phyloP scores from a whole-genome alignment of 2,329 filamentous ascomycete genomes.

The Ophiocordyceps robertsii region DNA sequence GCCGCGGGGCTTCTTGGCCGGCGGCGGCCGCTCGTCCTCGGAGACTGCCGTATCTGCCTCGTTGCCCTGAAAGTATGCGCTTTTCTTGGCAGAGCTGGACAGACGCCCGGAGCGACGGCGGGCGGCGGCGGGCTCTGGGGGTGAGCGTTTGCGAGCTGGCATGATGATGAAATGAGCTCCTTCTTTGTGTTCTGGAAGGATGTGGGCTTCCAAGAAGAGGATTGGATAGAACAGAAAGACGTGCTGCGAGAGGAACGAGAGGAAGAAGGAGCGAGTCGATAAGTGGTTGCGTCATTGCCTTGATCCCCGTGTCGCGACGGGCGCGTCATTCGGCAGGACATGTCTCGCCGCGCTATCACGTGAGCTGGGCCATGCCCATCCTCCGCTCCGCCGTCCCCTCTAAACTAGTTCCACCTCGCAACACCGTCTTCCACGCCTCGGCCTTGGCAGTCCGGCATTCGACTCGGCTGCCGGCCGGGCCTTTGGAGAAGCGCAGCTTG shows the following conservation, averaged over 20 bases:
- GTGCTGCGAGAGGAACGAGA: neutral
- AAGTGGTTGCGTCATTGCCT: conserved; percentile 12
- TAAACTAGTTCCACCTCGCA: too few species aligned
- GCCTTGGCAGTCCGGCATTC: too few species aligned
- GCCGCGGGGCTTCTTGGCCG: conserved; percentile 14
- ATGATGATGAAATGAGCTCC: conserved; percentile 15
- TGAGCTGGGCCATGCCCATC: too few species aligned
- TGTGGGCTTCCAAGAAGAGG: neutral
- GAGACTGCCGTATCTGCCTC: neutral
- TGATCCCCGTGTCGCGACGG: conserved; percentile 8
- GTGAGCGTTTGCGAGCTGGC: conserved; percentile 26
- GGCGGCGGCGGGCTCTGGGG: conserved; percentile 12
- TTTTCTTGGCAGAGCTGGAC: conserved; percentile 31
- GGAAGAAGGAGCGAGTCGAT: neutral
- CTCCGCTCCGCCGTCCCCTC: too few species aligned
- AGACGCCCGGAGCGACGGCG: conserved; percentile 35
- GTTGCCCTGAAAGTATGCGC: conserved; percentile 33
- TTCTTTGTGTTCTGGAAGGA: neutral
- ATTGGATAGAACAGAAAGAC: neutral
- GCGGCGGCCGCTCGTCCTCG: conserved; percentile 2
- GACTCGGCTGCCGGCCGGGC: too few species aligned
- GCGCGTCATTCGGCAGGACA: too few species aligned
- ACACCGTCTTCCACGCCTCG: too few species aligned
- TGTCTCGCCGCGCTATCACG: too few species aligned
- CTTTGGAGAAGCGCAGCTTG: too few species aligned